Evolutionary conservation across 306 rosid genomes (phyloP).

Genomic region (Vachellia collinsii): DNA sequence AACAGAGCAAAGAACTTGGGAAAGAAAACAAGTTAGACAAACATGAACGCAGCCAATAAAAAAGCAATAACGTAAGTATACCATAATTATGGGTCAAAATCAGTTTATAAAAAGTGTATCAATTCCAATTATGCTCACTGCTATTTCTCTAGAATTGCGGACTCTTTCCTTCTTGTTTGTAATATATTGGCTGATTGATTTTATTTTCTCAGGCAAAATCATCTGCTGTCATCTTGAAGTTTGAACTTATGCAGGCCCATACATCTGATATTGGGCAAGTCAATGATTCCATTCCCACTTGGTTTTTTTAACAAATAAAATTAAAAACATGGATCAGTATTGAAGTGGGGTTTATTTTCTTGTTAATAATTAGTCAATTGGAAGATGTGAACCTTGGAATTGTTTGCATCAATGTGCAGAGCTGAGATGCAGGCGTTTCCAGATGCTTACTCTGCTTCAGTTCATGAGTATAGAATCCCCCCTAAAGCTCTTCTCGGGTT

Average conservation of each 20-base stretch:
- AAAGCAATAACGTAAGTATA: slow-evolving; percentile 1
- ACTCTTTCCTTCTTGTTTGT: slow-evolving; percentile 2
- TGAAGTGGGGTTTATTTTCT: slow-evolving; percentile 31
- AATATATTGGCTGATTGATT: slow-evolving; percentile 31
- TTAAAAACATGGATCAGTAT: slow-evolving; percentile 23
- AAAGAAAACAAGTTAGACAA: not conserved
- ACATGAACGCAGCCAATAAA: not conserved
- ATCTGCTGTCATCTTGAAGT: slow-evolving; percentile 79
- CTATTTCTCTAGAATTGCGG: slow-evolving; percentile 7
- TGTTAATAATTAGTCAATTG: slow-evolving; percentile 1
- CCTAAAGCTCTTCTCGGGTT: slow-evolving; percentile 85
- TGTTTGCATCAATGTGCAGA: slow-evolving; percentile 48
- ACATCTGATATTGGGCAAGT: slow-evolving; percentile 65
- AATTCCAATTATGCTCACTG: not conserved
- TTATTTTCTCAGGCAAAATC: slow-evolving; percentile 57
- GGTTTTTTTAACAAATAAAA: slow-evolving; percentile 20
- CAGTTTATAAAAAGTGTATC: not conserved
- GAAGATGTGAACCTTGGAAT: slow-evolving; percentile 34
- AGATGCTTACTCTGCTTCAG: slow-evolving; percentile 62
- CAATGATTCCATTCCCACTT: slow-evolving; percentile 11
- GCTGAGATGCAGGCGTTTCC: slow-evolving; percentile 57
- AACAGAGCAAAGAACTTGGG: slow-evolving; percentile 6
- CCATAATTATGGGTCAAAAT: not conserved
- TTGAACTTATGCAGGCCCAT: slow-evolving; percentile 82
- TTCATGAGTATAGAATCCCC: slow-evolving; percentile 85